A percentile compares a stretch with the other conserved stretches of the same genome.
Conservation (phyloP, 495 filamentous ascomycete species). For the Haplographium delicatum region DNA sequence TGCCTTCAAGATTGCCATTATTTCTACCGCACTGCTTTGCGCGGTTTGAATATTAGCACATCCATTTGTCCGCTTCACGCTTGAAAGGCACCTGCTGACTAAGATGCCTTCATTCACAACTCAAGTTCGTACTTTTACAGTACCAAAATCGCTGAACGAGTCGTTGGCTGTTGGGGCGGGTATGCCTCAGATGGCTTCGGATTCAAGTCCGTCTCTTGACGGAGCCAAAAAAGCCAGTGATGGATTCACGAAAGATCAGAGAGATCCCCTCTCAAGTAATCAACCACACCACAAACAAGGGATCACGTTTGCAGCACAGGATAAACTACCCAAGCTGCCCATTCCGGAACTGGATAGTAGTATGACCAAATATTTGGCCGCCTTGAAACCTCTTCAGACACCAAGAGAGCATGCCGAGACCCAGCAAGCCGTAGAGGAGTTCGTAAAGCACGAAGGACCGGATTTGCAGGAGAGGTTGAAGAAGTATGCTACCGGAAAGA, state of each 20-base stretch:
- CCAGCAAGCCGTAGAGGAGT: constrained; percentile 73
- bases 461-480: constrained; percentile 83
- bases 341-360: constrained; percentile 87
- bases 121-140: constrained; percentile 53
- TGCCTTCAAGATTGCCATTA: constrained; percentile 86
- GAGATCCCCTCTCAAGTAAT: constrained; percentile 40
- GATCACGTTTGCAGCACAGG: constrained; percentile 85
- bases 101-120: constrained; percentile 24
- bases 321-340: constrained; percentile 83
- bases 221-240: constrained; percentile 36
- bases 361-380: constrained; percentile 72
- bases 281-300: constrained; percentile 48
- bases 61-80: constrained; percentile 68
- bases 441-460: constrained; percentile 77
- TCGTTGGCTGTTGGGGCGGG: constrained; percentile 44
- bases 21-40: constrained; percentile 83
- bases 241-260: constrained; percentile 36
- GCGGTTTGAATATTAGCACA: constrained; percentile 74
- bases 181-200: constrained; percentile 9
- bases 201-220: constrained; percentile 29
- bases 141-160: constrained; percentile 67
- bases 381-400: constrained; percentile 77
- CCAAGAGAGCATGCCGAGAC: constrained; percentile 80
- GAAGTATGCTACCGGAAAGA: constrained; percentile 87
- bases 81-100: constrained; percentile 42